Evolutionary conservation across 768 basidiomycete species (phyloP), one percentile per base, ranked within the genome.

Genomic region (Kwoniella bestiolae): DNA sequence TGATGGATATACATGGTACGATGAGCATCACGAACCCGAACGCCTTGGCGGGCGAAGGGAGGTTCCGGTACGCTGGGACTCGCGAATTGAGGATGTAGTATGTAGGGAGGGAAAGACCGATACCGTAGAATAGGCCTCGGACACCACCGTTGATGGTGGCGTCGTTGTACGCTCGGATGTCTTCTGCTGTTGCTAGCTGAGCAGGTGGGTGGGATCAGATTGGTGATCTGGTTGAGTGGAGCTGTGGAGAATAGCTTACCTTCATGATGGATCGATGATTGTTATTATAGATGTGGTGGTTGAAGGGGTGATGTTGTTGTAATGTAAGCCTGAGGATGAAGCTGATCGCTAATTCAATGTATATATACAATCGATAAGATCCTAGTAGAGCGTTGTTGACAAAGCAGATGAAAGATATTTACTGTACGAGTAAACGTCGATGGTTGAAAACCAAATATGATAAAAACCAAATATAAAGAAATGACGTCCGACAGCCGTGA

Each of bases 21-120:
- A 67, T 55, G 44, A 78, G 44, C 23, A 71, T 65, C 38, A 78
- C 76, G 5, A 56, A 62, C 25, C 74, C 76, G 38, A 78, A 64
- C 2, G 78, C 78, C 67, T 77, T 79, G 32, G 77, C 68, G 11
- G 75, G 71, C 11, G 73, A 16, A 9, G 78, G 77, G 2, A 81
- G 59, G 7, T 64, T 65, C 35, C 75, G 67, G 56, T 76, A 81
- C 12, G 60, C 52, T 14, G 68, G 41, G 5, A 68, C 65, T 31
- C 62, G 52, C 3, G 65, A 50, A 16, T 53, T 53, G 23, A 81
- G 67, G 49, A 69, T 21, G 62, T 67, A 71, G 53, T 68, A 71
- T 5, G 61, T 62, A 7, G 78, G 72, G 23, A 63, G 26, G 38
- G 68, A 52, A 49, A 81, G 55, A 18, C 63, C 67, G 2, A 67